Evolutionary conservation across 495 filamentous ascomycete genomes (phyloP), one percentile per base, ranked within the genome.

Genomic region (Stereocaulon alpinum): DNA sequence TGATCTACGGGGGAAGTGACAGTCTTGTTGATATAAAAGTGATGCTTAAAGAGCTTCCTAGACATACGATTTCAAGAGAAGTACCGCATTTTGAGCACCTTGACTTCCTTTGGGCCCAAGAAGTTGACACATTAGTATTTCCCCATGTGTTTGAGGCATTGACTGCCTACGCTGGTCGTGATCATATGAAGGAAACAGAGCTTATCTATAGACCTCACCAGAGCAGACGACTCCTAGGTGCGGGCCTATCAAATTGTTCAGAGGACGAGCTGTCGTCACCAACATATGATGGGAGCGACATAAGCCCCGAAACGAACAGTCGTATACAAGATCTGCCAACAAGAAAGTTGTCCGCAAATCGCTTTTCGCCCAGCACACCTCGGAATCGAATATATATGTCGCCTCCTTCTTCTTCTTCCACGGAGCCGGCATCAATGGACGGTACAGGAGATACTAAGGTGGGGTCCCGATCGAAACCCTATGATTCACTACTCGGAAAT

Each of bases 81-180:
- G 86, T 97, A 51, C 80, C 84, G 5, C 88, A 95, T 61, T 98
- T 94, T 67, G 93, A 98, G 67, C 93, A 98, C 71, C 79, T 98
- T 40, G 93, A 98, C 70, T 95, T 98, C 68, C 75, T 98, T n/a
- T 98, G 93, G 93, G 92, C 87, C 5, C 72, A 80, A 29, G 88
- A 96, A 66, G 88, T 94, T 12, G 78, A 93, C 52, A 74, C 75
- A n/a, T 79, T 88, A 42, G 92, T 97, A 3, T 95, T 95, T 66
- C 86, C 82, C 11, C 85, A 95, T 71, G 88, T 97, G 14, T 90
- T 94, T 65, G 83, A 92, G 61, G 90, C 92, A 0, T 75, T 98
- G 4, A 83, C 91, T 45, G 80, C 73, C 58, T 84, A 90, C 65
- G 76, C 76, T 10, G 72, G 59, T 52, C 56, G 60, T 15, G 61